Conservation (phyloP, 495 filamentous ascomycete genomes). For the Friedmanniomyces simplex region DNA sequence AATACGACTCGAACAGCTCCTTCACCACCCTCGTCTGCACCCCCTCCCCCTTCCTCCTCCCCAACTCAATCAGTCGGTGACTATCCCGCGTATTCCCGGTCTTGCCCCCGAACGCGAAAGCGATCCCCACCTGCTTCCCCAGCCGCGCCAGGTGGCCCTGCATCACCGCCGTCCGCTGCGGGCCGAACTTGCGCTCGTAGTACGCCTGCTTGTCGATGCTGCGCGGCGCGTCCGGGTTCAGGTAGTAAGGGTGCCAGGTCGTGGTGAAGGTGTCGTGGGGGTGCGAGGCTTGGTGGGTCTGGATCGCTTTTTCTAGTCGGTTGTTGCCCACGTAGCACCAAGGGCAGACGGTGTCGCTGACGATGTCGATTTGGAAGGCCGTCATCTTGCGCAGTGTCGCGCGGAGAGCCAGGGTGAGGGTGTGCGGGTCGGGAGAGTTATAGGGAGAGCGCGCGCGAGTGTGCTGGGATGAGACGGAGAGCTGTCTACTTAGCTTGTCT, state of each 20-base stretch:
- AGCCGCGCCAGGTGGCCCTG: conserved; percentile 45
- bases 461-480: background rate
- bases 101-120: conserved; percentile 60
- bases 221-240: conserved; percentile 52
- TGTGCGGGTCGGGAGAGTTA: too few species aligned
- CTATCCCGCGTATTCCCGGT: conserved; percentile 71
- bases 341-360: conserved; percentile 71
- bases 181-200: conserved; percentile 50
- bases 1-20: conserved; percentile 61
- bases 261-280: conserved; percentile 57
- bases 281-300: conserved; percentile 53
- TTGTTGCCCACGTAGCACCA: conserved; percentile 79
- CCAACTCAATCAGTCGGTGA: conserved; percentile 64
- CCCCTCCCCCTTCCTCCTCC: conserved; percentile 44
- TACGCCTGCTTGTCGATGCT: conserved; percentile 44
- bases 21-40: conserved; percentile 57
- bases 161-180: conserved; percentile 45
- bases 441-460: background rate
- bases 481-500: background rate
- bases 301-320: conserved; percentile 60
- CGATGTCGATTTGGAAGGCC: conserved; percentile 63
- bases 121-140: conserved; percentile 56
- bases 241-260: conserved; percentile 69
- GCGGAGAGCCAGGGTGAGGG: conserved; percentile 22
- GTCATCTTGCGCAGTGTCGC: conserved; percentile 49